Percentiles rank a stretch among this genome's conserved stretches.
Conservation (phyloP, 768 basidiomycete genomes). For the button mushroom (Agaricus bisporus) region DNA sequence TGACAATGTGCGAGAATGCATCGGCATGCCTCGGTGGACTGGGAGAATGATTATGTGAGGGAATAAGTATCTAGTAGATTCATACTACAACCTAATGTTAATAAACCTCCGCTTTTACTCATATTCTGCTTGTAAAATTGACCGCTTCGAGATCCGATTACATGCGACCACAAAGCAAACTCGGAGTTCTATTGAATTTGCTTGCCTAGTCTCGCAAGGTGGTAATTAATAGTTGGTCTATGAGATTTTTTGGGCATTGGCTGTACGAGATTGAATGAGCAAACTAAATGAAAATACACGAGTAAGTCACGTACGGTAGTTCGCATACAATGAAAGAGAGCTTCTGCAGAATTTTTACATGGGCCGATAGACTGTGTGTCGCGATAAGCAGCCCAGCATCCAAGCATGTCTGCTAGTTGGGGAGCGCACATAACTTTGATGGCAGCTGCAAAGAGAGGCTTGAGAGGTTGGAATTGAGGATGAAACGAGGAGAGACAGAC, state of each 20-base stretch:
- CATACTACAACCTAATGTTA: too few species aligned
- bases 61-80: too few species aligned
- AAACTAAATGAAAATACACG: not conserved
- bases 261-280: not conserved
- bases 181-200: constrained; percentile 48
- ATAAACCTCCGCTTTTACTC: too few species aligned
- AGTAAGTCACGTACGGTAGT: constrained; percentile 54
- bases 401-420: constrained; percentile 73
- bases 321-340: constrained; percentile 78
- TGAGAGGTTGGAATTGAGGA: not conserved
- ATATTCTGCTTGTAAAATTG: too few species aligned
- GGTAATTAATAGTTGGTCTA: constrained; percentile 83
- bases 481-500: too few species aligned
- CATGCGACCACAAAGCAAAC: too few species aligned
- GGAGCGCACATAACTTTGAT: constrained; percentile 53
- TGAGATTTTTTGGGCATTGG: constrained; percentile 53
- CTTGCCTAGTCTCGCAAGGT: constrained; percentile 76
- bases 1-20: constrained; percentile 89
- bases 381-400: constrained; percentile 75
- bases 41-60: constrained; percentile 65
- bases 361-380: constrained; percentile 33
- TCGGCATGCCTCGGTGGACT: constrained; percentile 88
- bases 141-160: too few species aligned
- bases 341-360: constrained; percentile 43
- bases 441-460: constrained; percentile 25